Evolutionary conservation across 352 stramenopile genomes (phyloP).

Genomic region (Phytophthora citricola): DNA sequence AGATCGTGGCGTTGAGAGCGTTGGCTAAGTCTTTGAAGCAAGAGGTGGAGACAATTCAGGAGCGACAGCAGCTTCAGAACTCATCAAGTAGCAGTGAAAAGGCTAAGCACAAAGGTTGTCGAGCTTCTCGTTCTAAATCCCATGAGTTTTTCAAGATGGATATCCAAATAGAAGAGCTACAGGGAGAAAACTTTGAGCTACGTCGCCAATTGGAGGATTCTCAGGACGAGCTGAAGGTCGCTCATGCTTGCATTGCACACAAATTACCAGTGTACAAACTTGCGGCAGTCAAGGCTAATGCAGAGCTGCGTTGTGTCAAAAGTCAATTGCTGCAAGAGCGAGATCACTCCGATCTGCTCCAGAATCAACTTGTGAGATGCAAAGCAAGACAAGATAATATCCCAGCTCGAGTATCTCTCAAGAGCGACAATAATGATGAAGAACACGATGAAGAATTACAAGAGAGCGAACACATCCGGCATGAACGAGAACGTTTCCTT

Average conservation of each 20-base stretch:
- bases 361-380: conserved; percentile 33
- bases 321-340: conserved; percentile 50
- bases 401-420: conserved; percentile 7
- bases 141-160: conserved; percentile 64
- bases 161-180: conserved; percentile 51
- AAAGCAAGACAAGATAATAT: conserved; percentile 35
- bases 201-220: conserved; percentile 28
- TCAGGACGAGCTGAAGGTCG: conserved; percentile 11
- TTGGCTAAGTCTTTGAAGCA: conserved; percentile 61
- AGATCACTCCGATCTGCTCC: conserved; percentile 37
- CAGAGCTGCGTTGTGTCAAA: conserved; percentile 43
- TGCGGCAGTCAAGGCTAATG: conserved; percentile 43
- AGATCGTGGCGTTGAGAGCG: conserved; percentile 63
- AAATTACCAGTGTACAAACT: conserved; percentile 43
- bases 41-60: conserved; percentile 57
- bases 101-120: background rate
- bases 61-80: conserved; percentile 17
- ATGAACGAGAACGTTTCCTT: conserved; percentile 28
- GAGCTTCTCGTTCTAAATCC: background rate
- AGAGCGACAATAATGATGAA: conserved; percentile 19
- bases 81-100: background rate
- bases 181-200: conserved; percentile 45
- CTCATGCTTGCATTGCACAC: conserved; percentile 23
- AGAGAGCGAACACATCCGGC: conserved; percentile 9
- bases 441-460: background rate